Evolutionary conservation across 2,329 filamentous ascomycete genomes (phyloP), one percentile per base, ranked within the genome.

Genomic region (Cercospora sp.): DNA sequence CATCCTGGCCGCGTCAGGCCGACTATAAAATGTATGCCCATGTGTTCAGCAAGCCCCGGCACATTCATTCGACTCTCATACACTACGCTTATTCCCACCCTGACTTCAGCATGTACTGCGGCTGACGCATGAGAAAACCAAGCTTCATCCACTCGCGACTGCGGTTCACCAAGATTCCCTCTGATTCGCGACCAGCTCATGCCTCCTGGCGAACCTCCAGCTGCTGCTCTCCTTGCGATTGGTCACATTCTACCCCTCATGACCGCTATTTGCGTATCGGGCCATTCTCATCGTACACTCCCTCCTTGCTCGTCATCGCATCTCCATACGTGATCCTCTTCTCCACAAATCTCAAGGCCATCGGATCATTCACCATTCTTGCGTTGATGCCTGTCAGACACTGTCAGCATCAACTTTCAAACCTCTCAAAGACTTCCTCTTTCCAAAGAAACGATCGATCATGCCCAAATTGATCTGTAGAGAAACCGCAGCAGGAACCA

Each of bases 241-340:
- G 36, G 2, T n/a, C 36, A 39, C 2, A 39, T 2, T 39, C 2
- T 3, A 39, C 13, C 13, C 13, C 13, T 12, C 13, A 16, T 39
- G 13, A 39, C 2, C 45, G 26, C 45, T 51, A 28, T 12, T 63
- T 39, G 20, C 60, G 39, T 28, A 63, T 33, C 12, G 60, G 60
- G 6, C 63, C 63, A 28, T 64, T 59, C 31, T 64, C 51, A 51
- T 64, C 63, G 45, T 64, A 64, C 33, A 59, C 10, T n/a, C 63
- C 63, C 33, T 64, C 36, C 13, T 26, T 16, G 10, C 26, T 33
- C 18, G 12, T n/a, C 51, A 59, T 12, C 6, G 63, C 63, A 64
- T 58, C 33, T 23, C 26, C 51, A 9, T 16, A 64, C 6, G 51
- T 66, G 30, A 62, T 61, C n/a, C 64, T 58, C 58, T n/a, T 61